Evolutionary conservation across 2,329 filamentous ascomycete genomes (phyloP).

Genomic region (Clarireedia hainanense): DNA sequence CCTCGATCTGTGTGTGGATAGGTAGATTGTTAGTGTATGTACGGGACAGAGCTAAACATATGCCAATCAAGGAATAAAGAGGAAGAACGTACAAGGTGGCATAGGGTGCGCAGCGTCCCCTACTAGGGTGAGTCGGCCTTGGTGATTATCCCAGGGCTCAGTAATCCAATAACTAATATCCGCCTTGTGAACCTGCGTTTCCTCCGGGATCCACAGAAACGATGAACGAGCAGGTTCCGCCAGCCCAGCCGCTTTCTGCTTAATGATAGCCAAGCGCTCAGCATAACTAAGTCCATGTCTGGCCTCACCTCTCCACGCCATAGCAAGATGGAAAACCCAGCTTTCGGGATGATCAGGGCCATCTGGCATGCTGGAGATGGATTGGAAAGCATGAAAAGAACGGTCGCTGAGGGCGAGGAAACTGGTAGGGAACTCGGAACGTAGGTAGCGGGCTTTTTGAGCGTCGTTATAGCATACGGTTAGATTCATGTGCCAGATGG

Average conservation of each 20-base stretch:
- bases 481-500: neutral
- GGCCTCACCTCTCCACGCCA: neutral
- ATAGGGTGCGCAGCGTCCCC: conserved; percentile 1
- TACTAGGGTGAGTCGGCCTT: neutral
- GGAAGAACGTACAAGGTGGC: neutral
- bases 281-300: neutral
- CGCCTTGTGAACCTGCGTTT: conserved; percentile 31
- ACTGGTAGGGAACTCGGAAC: neutral
- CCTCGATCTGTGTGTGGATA: neutral
- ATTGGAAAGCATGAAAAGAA: neutral
- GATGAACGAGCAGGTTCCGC: neutral
- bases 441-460: neutral
- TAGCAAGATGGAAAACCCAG: neutral
- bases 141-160: neutral
- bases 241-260: neutral
- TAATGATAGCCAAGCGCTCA: neutral
- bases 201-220: neutral
- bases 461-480: neutral
- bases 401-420: neutral
- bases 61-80: neutral
- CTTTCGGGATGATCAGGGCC: neutral
- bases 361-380: neutral
- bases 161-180: conserved; percentile 30
- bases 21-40: neutral
- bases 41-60: neutral